Conservation (phyloP, 2,329 filamentous ascomycete species). For the Blastomyces gilchristii region DNA sequence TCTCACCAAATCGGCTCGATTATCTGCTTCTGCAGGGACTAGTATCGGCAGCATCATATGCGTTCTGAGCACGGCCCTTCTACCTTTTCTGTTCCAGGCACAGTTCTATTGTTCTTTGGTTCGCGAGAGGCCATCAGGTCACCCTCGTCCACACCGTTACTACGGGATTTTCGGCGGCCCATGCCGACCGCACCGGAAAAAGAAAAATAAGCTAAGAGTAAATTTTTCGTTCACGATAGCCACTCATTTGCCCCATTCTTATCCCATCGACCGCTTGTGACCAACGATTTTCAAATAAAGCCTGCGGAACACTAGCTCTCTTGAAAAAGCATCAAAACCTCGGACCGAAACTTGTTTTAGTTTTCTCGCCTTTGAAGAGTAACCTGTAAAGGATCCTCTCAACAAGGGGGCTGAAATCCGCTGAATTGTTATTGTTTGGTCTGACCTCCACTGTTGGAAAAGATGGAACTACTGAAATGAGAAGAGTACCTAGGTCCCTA, state of each 20-base stretch:
- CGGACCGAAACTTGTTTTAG: background rate
- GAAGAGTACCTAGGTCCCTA: background rate
- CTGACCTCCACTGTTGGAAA: background rate
- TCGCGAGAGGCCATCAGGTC: background rate
- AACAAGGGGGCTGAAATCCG: background rate
- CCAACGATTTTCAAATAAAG: background rate
- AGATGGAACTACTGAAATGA: background rate
- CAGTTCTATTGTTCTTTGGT: conserved; percentile 3
- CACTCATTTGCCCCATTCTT: background rate
- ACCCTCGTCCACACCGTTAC: too few relatives aligned
- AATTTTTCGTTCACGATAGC: background rate
- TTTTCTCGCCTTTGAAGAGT: background rate
- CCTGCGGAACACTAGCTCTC: background rate
- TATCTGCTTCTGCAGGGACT: background rate
- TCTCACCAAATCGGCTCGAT: background rate
- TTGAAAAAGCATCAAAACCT: background rate
- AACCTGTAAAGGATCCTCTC: background rate
- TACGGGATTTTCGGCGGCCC: background rate
- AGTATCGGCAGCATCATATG: background rate
- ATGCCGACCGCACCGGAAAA: background rate
- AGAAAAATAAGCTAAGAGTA: background rate
- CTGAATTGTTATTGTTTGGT: background rate
- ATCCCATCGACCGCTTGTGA: background rate
- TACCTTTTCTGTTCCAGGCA: background rate
- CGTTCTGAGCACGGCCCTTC: background rate